Conservation (phyloP, 2,329 filamentous ascomycete species). For the Diaporthe australafricana region DNA sequence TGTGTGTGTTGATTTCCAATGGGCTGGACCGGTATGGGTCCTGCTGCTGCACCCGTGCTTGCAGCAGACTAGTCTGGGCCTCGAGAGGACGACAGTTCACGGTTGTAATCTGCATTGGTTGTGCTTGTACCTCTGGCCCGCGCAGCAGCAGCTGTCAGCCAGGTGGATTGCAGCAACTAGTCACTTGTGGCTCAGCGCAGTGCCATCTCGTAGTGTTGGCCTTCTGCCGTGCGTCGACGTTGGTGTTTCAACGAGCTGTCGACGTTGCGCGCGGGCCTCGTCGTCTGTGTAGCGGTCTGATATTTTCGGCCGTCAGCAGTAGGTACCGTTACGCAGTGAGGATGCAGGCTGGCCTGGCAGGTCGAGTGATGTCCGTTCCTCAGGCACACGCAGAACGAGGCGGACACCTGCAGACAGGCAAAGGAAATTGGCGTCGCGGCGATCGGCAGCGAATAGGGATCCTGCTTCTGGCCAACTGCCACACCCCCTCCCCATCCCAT, state of each 20-base stretch:
- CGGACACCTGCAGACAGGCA: slow-evolving; percentile 31
- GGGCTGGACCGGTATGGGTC: slow-evolving; percentile 28
- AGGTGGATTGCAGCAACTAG: slow-evolving; percentile 11
- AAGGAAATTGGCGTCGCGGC: slow-evolving; percentile 32
- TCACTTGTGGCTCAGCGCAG: neutral
- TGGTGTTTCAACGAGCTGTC: slow-evolving; percentile 15
- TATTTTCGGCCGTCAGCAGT: slow-evolving; percentile 30
- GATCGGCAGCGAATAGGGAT: slow-evolving; percentile 26
- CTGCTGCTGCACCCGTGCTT: slow-evolving; percentile 20
- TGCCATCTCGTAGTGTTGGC: neutral
- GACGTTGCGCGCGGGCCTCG: neutral
- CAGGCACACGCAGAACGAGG: slow-evolving; percentile 34
- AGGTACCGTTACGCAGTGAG: neutral
- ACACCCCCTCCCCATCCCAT: neutral
- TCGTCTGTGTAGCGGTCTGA: slow-evolving; percentile 33
- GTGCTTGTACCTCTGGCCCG: neutral
- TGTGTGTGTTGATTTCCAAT: slow-evolving; percentile 27
- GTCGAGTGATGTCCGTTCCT: slow-evolving; percentile 36
- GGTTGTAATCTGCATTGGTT: neutral
- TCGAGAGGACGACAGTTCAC: slow-evolving; percentile 14
- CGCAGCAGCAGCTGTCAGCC: slow-evolving; percentile 35
- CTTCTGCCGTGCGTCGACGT: neutral
- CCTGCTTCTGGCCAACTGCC: neutral
- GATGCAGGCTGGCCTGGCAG: slow-evolving; percentile 16
- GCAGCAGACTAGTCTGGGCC: slow-evolving; percentile 28